A percentile compares a stretch with the other conserved stretches of the same genome.
Conservation (phyloP, 75 land plant species). For the Picea sitchensis region DNA sequence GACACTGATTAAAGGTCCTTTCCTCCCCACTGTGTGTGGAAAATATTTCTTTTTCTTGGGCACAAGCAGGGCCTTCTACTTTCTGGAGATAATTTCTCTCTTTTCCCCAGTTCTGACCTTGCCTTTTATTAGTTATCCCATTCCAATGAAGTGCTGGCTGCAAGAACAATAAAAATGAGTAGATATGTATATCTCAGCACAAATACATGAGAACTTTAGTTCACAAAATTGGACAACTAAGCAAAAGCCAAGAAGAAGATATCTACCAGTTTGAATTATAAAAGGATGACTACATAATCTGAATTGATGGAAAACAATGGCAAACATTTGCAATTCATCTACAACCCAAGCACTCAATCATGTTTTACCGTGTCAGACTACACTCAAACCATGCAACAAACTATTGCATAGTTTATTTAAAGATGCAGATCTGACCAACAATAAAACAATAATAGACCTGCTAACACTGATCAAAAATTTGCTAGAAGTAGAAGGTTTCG, state of each 20-base stretch:
- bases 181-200: not conserved
- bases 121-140: no score
- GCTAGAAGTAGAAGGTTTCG: not conserved
- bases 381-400: not conserved
- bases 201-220: not conserved
- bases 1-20: not conserved
- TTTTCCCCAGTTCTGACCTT: no score
- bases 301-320: not conserved
- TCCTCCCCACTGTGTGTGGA: conserved; percentile 11
- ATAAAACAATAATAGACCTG: not conserved
- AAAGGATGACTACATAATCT: no score
- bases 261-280: not conserved
- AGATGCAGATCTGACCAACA: not conserved
- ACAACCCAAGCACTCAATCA: not conserved
- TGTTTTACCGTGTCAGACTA: not conserved
- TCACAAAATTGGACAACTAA: not conserved
- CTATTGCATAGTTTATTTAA: no score
- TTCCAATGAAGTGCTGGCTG: no score
- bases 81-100: no score
- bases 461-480: not conserved
- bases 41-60: conserved; percentile 1
- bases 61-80: no score
- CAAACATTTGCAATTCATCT: not conserved
- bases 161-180: not conserved
- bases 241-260: not conserved